These are phyloP conservation scores for Acer campestre DNA, from an alignment of 345 rosid genomes.

Conservation along the genomic window DNA sequence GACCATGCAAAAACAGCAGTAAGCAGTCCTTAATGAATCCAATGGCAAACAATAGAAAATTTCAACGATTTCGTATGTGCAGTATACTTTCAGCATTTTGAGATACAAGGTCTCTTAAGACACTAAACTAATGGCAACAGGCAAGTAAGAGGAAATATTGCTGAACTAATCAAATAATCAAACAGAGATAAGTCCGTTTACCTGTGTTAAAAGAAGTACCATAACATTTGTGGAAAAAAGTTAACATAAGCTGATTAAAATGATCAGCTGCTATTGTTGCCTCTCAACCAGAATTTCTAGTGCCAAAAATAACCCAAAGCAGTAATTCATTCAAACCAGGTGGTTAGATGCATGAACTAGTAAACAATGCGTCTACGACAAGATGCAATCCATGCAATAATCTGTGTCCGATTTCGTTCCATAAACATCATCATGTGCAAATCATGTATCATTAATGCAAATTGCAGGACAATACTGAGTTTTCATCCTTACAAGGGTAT, in stretches of 20 bases:
- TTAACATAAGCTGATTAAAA: background rate
- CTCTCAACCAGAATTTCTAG: background rate
- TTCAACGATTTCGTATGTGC: background rate
- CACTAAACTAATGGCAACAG: background rate
- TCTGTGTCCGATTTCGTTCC: background rate
- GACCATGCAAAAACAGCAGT: conserved; percentile 2
- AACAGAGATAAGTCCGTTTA: background rate
- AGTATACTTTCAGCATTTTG: background rate
- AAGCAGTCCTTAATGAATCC: background rate
- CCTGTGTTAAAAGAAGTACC: background rate
- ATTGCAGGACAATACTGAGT: background rate
- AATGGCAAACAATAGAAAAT: background rate
- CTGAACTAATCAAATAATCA: background rate
- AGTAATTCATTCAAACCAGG: background rate
- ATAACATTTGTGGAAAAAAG: background rate
- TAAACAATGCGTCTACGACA: background rate
- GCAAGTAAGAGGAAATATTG: background rate
- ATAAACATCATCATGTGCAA: background rate
- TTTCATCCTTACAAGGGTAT: background rate
- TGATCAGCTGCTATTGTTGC: background rate
- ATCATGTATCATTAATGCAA: background rate
- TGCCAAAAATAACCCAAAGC: background rate
- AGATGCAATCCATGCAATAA: conserved; percentile 4
- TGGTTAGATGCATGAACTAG: background rate
- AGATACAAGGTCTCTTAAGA: conserved; percentile 5